Percentiles rank a stretch among this genome's conserved stretches.
Evolutionary conservation across 345 rosid species (phyloP).

Genomic region (Cardiospermum halicacabum): DNA sequence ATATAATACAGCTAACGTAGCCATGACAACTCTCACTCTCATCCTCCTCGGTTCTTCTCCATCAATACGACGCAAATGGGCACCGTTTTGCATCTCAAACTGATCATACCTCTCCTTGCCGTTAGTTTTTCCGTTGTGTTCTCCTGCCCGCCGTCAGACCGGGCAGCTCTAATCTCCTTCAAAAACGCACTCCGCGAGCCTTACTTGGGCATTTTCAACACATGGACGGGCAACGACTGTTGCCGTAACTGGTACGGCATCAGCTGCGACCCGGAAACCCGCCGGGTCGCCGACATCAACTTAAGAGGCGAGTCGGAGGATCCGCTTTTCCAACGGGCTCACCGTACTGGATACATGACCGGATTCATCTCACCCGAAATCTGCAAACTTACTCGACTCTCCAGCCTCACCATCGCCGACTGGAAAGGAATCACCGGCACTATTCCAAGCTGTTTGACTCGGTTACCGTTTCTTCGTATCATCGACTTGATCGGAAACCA

Average conservation of each 20-base stretch:
- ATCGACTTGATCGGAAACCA: conserved; percentile 72
- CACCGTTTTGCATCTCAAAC: neutral
- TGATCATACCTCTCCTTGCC: conserved; percentile 23
- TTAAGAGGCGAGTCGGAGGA: conserved; percentile 93
- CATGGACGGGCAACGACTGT: conserved; percentile 84
- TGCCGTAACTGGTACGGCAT: conserved; percentile 89
- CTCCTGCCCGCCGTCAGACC: conserved; percentile 71
- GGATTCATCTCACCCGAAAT: conserved; percentile 60
- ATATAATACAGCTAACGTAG: conserved; percentile 8
- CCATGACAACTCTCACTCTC: neutral
- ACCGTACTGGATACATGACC: conserved; percentile 72
- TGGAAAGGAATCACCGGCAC: conserved; percentile 89
- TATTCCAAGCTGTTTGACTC: conserved; percentile 61
- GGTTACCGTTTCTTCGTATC: conserved; percentile 62
- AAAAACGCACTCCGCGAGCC: conserved; percentile 65
- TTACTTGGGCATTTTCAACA: conserved; percentile 61
- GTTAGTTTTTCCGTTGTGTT: conserved; percentile 30
- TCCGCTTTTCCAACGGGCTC: conserved; percentile 61
- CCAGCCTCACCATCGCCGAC: conserved; percentile 67
- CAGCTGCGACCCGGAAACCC: conserved; percentile 64
- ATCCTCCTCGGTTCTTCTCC: neutral
- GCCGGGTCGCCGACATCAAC: conserved; percentile 75
- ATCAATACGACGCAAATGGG: conserved; percentile 4
- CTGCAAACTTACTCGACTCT: conserved; percentile 58
- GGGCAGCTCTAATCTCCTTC: conserved; percentile 62